These are phyloP conservation scores for Sequoiadendron giganteum DNA, from an alignment of 75 land plant species.

Conservation along the genomic window DNA sequence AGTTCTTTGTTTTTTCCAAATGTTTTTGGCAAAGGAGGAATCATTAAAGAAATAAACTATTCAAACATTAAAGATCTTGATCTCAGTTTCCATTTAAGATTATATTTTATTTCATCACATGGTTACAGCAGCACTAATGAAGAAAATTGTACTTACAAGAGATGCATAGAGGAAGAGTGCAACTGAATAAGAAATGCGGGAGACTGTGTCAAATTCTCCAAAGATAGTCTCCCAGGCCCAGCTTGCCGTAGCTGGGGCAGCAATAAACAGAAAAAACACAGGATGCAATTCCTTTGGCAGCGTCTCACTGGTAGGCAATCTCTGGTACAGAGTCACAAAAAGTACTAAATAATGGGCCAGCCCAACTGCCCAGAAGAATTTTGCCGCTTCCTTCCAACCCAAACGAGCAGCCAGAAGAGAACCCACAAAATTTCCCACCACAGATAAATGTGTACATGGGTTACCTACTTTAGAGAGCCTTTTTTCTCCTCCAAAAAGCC, in stretches of 20 bases:
- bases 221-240: conserved; percentile 76
- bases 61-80: too few species aligned
- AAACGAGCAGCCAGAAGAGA: conserved; percentile 63
- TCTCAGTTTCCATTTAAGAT: too few species aligned
- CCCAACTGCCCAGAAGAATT: conserved; percentile 88
- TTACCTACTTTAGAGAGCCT: conserved; percentile 86
- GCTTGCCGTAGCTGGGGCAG: conserved; percentile 87
- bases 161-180: conserved; percentile 81
- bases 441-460: conserved; percentile 83
- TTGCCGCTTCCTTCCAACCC: conserved; percentile 78
- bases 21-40: too few species aligned
- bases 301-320: conserved; percentile 76
- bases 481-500: conserved; percentile 91
- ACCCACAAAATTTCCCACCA: conserved; percentile 91
- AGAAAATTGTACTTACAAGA: conserved; percentile 14
- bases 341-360: conserved; percentile 82
- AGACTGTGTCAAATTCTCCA: conserved; percentile 62
- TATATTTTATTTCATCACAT: too few species aligned
- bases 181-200: conserved; percentile 67
- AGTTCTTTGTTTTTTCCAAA: too few species aligned
- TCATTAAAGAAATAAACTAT: too few species aligned
- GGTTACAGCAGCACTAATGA: too few species aligned
- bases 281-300: conserved; percentile 95
- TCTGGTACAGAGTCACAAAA: conserved; percentile 90
- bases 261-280: conserved; percentile 86